phyloP scores from a whole-genome alignment of 164 flowering plant species.

The Magnolia kwangsiensis region DNA sequence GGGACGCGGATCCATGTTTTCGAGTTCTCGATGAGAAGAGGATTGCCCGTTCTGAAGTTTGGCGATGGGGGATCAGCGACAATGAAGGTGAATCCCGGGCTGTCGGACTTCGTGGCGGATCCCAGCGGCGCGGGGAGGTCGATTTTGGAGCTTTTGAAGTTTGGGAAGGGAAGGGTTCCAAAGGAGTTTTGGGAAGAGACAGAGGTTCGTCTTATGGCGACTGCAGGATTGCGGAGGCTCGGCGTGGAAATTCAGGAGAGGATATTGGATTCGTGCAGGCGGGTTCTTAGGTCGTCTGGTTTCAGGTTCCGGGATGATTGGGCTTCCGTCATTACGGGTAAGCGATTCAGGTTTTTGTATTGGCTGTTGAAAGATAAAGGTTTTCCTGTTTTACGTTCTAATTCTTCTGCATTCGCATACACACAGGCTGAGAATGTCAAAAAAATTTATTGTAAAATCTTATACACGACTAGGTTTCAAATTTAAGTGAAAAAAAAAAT shows the following conservation, averaged over 20 bases:
- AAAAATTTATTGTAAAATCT: no score
- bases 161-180: conserved; percentile 60
- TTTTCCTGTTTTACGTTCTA: background rate
- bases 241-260: conserved; percentile 42
- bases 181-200: conserved; percentile 57
- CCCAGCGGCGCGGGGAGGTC: conserved; percentile 59
- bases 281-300: conserved; percentile 55
- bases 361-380: background rate
- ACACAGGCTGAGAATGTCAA: no score
- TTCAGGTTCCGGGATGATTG: conserved; percentile 75
- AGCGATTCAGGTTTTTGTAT: conserved; percentile 34
- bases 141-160: conserved; percentile 57
- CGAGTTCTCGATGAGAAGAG: conserved; percentile 21
- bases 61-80: conserved; percentile 32
- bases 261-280: conserved; percentile 66
- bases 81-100: conserved; percentile 74
- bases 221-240: conserved; percentile 84
- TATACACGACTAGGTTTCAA: no score
- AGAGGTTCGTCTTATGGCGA: conserved; percentile 86
- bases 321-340: conserved; percentile 89
- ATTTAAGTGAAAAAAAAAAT: no score
- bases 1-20: conserved; percentile 88
- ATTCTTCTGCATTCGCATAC: no score
- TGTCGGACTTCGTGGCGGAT: conserved; percentile 61
- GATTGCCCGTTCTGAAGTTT: conserved; percentile 7